These are phyloP conservation scores for Lepidium sativum DNA, from an alignment of 345 rosid species.

Conservation along the genomic window DNA sequence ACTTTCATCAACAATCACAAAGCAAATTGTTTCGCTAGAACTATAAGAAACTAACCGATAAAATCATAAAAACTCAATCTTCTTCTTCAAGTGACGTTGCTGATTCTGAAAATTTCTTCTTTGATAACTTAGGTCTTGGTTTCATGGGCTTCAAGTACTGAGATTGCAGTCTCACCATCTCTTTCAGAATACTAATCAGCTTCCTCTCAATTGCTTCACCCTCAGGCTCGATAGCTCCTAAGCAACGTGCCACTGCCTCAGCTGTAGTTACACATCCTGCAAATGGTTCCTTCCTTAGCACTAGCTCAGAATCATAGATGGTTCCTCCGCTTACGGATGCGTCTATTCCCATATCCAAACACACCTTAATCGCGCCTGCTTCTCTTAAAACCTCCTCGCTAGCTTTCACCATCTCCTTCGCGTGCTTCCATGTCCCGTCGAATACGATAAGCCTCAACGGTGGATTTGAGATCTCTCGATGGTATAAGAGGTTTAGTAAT, in stretches of 20 bases:
- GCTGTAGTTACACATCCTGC: slow-evolving; percentile 72
- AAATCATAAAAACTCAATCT: background rate
- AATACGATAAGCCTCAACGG: slow-evolving; percentile 49
- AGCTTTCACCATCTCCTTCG: slow-evolving; percentile 79
- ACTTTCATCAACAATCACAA: too few species aligned
- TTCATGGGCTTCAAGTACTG: slow-evolving; percentile 60
- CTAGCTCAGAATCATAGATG: slow-evolving; percentile 59
- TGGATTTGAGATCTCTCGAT: background rate
- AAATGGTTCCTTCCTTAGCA: slow-evolving; percentile 73
- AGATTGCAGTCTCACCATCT: slow-evolving; percentile 75
- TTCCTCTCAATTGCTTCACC: slow-evolving; percentile 52
- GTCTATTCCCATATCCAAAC: slow-evolving; percentile 54
- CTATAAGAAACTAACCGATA: background rate
- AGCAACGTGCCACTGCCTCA: slow-evolving; percentile 85
- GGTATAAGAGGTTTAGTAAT: slow-evolving; percentile 13
- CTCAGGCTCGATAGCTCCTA: slow-evolving; percentile 47
- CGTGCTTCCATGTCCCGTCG: slow-evolving; percentile 92
- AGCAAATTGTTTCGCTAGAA: too few species aligned
- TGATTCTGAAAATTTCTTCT: slow-evolving; percentile 29
- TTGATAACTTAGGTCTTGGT: slow-evolving; percentile 53
- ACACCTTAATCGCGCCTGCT: slow-evolving; percentile 48
- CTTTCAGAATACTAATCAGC: slow-evolving; percentile 55
- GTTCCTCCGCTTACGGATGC: slow-evolving; percentile 46
- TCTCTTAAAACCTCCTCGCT: slow-evolving; percentile 52
- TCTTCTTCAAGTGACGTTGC: background rate